These are phyloP conservation scores for Pseudogymnoascus sp. DNA, from an alignment of 2,329 filamentous ascomycete species.

Conservation along the genomic window DNA sequence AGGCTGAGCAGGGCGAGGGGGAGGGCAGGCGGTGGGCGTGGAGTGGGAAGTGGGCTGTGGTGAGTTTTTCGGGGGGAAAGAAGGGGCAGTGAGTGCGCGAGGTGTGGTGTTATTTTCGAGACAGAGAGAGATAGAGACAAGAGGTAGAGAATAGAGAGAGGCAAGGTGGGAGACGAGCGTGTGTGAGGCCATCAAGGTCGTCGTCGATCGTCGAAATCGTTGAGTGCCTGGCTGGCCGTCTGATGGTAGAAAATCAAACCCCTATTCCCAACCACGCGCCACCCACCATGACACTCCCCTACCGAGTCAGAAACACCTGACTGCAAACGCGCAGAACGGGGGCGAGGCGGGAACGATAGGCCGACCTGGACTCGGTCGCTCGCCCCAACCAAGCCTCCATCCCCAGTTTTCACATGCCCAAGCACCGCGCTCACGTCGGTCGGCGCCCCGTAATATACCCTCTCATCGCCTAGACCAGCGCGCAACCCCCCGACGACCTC, in stretches of 20 bases:
- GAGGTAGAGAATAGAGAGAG: not conserved
- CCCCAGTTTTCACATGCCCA: not conserved
- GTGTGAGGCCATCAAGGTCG: not conserved
- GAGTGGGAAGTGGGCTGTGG: conserved; percentile 95
- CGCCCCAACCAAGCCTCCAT: too few species aligned
- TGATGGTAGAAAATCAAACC: not conserved
- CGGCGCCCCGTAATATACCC: not conserved
- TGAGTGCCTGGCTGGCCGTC: not conserved
- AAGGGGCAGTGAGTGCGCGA: conserved; percentile 9
- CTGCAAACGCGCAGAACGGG: not conserved
- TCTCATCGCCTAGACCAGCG: not conserved
- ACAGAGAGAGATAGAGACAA: not conserved
- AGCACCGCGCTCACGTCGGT: not conserved
- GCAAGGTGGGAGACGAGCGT: too few species aligned
- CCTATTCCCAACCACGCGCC: not conserved
- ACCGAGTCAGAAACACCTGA: not conserved
- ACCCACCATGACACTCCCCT: not conserved
- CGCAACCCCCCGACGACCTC: not conserved
- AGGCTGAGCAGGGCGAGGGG: conserved; percentile 53
- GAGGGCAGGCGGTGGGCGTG: conserved; percentile 78
- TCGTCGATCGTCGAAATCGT: not conserved
- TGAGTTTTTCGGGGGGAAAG: conserved; percentile 71
- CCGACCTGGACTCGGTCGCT: not conserved
- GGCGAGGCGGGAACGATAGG: not conserved
- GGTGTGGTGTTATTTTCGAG: not conserved